Evolutionary conservation across 148 eudicot species (phyloP).

Genomic region (Rhododendron kiyosumense): DNA sequence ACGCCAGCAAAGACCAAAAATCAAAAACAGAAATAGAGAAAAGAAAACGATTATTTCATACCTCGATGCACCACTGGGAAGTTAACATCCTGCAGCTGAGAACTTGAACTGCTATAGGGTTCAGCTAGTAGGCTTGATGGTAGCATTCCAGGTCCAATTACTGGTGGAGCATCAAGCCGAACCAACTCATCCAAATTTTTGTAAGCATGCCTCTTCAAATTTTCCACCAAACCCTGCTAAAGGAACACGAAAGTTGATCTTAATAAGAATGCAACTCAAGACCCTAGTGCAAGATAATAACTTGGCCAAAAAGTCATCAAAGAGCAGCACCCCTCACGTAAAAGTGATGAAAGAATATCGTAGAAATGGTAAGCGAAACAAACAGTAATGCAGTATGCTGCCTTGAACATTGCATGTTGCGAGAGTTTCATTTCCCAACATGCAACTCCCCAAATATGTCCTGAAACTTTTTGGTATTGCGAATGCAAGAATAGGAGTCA

Average conservation of each 20-base stretch:
- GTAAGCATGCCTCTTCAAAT: slow-evolving; percentile 36
- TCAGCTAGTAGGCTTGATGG: slow-evolving; percentile 4
- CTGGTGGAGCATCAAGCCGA: slow-evolving; percentile 20
- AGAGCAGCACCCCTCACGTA: not conserved
- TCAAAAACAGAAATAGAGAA: not conserved
- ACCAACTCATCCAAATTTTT: slow-evolving; percentile 24
- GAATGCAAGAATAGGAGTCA: not conserved
- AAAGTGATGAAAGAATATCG: not conserved
- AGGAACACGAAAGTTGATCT: slow-evolving; percentile 6
- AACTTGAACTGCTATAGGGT: not conserved
- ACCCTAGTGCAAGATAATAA: not conserved
- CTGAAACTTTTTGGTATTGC: not conserved
- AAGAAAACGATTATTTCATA: not conserved
- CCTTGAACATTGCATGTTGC: not conserved
- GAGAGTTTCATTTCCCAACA: not conserved
- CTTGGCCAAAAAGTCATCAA: not conserved
- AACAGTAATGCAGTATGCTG: not conserved
- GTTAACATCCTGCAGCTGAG: slow-evolving; percentile 4
- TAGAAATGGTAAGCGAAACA: not conserved
- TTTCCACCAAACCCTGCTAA: slow-evolving; percentile 43
- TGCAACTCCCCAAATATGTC: not conserved
- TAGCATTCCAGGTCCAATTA: slow-evolving; percentile 20
- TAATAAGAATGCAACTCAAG: not conserved
- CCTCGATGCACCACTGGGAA: slow-evolving; percentile 15
- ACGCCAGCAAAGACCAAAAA: not conserved